These are phyloP conservation scores for Jaapia argillacea DNA, from an alignment of 768 basidiomycete species.

Conservation along the genomic window DNA sequence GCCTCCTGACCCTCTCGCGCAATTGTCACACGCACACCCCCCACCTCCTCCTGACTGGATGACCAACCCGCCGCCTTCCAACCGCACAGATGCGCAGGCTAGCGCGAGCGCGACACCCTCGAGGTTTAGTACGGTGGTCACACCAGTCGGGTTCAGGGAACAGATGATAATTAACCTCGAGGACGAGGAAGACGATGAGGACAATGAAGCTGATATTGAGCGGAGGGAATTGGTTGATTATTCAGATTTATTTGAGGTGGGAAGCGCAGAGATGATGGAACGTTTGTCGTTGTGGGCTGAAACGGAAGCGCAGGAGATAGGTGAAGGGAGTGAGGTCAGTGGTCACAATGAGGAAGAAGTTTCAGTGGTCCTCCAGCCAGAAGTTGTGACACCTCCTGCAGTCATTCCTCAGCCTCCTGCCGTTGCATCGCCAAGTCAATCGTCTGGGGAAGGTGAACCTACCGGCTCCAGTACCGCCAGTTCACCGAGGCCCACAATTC, in stretches of 20 bases:
- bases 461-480: no score
- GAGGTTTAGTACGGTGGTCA: conserved; percentile 18
- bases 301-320: no score
- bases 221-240: background rate
- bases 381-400: no score
- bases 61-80: background rate
- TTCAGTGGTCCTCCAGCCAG: no score
- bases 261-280: no score
- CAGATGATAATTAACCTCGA: conserved; percentile 19
- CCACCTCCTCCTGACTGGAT: background rate
- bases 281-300: no score
- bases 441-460: background rate
- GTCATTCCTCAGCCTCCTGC: no score
- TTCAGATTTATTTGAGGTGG: background rate
- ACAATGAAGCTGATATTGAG: background rate
- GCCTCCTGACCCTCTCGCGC: background rate
- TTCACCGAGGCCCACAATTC: conserved; percentile 5
- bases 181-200: background rate
- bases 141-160: conserved; percentile 9
- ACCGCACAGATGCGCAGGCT: no score
- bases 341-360: no score
- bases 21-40: conserved; percentile 4
- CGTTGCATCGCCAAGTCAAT: no score
- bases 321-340: no score
- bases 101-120: conserved; percentile 5